These are phyloP conservation scores for Rhynchosporium agropyri DNA, from an alignment of 2,329 filamentous ascomycete genomes.

Conservation along the genomic window DNA sequence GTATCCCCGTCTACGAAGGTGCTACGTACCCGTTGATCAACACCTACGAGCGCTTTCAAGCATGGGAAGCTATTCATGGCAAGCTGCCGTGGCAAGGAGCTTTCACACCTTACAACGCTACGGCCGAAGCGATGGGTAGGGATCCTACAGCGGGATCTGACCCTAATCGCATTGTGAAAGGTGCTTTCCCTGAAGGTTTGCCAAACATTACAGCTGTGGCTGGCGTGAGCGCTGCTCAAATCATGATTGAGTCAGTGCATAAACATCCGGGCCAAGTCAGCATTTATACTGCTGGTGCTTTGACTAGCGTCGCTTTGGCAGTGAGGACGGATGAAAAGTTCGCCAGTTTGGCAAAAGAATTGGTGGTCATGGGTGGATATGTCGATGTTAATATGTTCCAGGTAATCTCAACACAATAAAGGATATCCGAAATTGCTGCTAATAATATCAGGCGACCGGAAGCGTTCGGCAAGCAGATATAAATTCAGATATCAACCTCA, in stretches of 20 bases:
- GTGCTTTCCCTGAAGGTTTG: slow-evolving; percentile 50
- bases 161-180: slow-evolving; percentile 46
- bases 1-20: slow-evolving; percentile 52
- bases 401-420: too few species aligned
- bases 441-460: too few species aligned
- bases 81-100: slow-evolving; percentile 38
- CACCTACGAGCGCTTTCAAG: slow-evolving; percentile 48
- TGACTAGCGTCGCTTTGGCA: too few species aligned
- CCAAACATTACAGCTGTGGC: slow-evolving; percentile 48
- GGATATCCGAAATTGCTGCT: too few species aligned
- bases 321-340: too few species aligned
- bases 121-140: slow-evolving; percentile 46
- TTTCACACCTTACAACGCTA: slow-evolving; percentile 49
- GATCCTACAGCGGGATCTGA: slow-evolving; percentile 50
- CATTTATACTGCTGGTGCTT: too few species aligned
- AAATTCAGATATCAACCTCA: too few species aligned
- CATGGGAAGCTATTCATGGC: slow-evolving; percentile 51
- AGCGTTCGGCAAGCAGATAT: too few species aligned
- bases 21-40: slow-evolving; percentile 52
- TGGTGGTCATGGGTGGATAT: too few species aligned
- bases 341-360: too few species aligned
- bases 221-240: slow-evolving; percentile 47
- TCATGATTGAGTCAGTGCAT: slow-evolving; percentile 52
- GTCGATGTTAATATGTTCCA: too few species aligned
- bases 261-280: slow-evolving; percentile 53